These are phyloP conservation scores for Biscutella auriculata DNA, from an alignment of 441 rosid genomes.

Conservation along the genomic window DNA sequence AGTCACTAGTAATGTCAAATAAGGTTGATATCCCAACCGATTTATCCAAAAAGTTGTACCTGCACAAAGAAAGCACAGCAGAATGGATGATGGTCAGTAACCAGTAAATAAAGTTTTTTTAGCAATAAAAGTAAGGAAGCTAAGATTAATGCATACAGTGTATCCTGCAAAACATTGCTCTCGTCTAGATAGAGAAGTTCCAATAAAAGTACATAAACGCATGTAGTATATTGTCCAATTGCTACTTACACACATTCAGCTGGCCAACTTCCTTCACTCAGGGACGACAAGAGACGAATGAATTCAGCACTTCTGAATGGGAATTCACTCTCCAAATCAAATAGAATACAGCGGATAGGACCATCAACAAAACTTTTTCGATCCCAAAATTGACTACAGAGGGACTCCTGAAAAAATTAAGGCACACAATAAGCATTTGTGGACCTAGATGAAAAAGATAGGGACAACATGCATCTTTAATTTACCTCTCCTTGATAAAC, in stretches of 20 bases:
- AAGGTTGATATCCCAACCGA: conserved; percentile 76
- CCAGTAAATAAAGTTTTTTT: neutral
- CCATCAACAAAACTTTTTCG: conserved; percentile 85
- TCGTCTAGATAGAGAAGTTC: conserved; percentile 7
- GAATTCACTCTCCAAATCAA: conserved; percentile 82
- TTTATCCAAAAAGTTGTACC: conserved; percentile 84
- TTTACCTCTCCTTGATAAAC: conserved; percentile 86
- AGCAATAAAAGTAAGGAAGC: conserved; percentile 2
- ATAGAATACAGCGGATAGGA: conserved; percentile 90
- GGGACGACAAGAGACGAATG: conserved; percentile 70
- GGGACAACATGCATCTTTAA: conserved; percentile 15
- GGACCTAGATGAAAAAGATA: conserved; percentile 2
- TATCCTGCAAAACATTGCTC: conserved; percentile 4
- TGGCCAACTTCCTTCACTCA: conserved; percentile 97
- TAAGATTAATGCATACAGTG: neutral
- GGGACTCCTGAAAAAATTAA: conserved; percentile 66
- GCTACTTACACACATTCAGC: conserved; percentile 91
- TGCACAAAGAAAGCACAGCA: conserved; percentile 23
- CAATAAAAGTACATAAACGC: neutral
- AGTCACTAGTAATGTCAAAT: conserved; percentile 53
- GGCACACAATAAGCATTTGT: conserved; percentile 17
- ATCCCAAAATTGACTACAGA: conserved; percentile 97
- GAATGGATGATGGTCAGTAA: conserved; percentile 1
- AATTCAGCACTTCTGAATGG: conserved; percentile 68
- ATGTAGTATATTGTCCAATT: neutral